Base-by-base conservation (phyloP, 768 basidiomycete species). In the Dentipellis fragilis region DNA sequence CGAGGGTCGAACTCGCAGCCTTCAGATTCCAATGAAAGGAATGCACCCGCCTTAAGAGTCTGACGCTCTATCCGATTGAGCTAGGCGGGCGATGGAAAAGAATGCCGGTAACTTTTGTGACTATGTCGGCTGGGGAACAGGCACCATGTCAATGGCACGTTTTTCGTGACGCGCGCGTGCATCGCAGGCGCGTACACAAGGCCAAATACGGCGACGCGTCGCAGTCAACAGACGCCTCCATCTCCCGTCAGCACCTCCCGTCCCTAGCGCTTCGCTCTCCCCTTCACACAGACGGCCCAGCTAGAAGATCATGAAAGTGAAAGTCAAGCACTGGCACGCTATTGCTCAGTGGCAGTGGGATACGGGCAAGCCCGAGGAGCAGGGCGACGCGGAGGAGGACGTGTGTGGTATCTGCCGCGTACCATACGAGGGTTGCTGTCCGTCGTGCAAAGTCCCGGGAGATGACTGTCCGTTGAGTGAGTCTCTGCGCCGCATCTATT, bases 381-480 rank as follows among this genome's bases (percentile, higher is more conserved):
- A 81, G 56, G 80, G 74, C 40, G 81, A 84, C 51, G 79, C 80
- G 39, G 82, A 83, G 39, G 83, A 76, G 16, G 83, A 83, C 62
- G 78, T 84, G 22, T 85, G 93, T 67, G 93, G 91, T 4, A 94
- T 96, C 60, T 95, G 93, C 69, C 83, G 90, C 23, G 86, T 91
- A 2, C 81, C 92, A 0, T 98, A 84, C 66, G 96, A 99, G 66
- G 91, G 90, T 0, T 93, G 92, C 64, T 98, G 95, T 72, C 93
- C 96, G 10, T 80, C 85, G 3, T 99, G 96, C 73, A 97, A 95
- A 70, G 81, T 94, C 64, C 96, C 96, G 0, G 96, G 96, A 14
- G 96, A 98, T 61, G 93, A 92, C 63, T 94, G 92, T 72, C 92
- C 93, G 0, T 71, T 94, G 21, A 92, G 92, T 93, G 63, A 65